Evolutionary conservation across 352 stramenopile genomes (phyloP).

Genomic region (Pythium vanterpoolii): DNA sequence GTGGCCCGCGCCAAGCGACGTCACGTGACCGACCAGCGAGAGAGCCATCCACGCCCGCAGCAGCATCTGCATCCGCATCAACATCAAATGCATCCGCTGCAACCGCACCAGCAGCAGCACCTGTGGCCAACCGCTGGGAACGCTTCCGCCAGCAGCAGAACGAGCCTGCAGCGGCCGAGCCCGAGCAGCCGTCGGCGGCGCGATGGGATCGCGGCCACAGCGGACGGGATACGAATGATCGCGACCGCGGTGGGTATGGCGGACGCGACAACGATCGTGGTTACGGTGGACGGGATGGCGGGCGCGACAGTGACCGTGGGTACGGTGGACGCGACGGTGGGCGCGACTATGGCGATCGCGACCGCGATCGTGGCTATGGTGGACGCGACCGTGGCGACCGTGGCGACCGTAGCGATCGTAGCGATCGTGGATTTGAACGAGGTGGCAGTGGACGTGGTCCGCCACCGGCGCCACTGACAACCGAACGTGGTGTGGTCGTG

Average conservation of each 20-base stretch:
- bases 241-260: conserved; percentile 11
- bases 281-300: conserved; percentile 2
- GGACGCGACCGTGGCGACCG: conserved; percentile 28
- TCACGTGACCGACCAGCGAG: background rate
- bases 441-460: conserved; percentile 6
- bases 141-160: conserved; percentile 18
- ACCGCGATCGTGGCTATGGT: conserved; percentile 23
- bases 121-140: conserved; percentile 23
- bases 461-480: conserved; percentile 10
- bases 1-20: background rate
- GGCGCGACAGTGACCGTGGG: conserved; percentile 14
- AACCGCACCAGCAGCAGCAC: background rate
- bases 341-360: conserved; percentile 6
- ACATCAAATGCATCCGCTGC: background rate
- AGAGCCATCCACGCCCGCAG: background rate
- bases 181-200: background rate
- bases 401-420: conserved; percentile 23
- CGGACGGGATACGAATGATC: background rate
- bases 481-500: conserved; percentile 26
- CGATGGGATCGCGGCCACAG: conserved; percentile 5
- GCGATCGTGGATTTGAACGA: conserved; percentile 4
- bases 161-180: background rate
- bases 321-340: conserved; percentile 19
- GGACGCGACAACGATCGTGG: conserved; percentile 9
- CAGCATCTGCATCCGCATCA: background rate